These are phyloP conservation scores for Colletotrichum aenigma DNA, from an alignment of 2,329 filamentous ascomycete species.

Conservation along the genomic window DNA sequence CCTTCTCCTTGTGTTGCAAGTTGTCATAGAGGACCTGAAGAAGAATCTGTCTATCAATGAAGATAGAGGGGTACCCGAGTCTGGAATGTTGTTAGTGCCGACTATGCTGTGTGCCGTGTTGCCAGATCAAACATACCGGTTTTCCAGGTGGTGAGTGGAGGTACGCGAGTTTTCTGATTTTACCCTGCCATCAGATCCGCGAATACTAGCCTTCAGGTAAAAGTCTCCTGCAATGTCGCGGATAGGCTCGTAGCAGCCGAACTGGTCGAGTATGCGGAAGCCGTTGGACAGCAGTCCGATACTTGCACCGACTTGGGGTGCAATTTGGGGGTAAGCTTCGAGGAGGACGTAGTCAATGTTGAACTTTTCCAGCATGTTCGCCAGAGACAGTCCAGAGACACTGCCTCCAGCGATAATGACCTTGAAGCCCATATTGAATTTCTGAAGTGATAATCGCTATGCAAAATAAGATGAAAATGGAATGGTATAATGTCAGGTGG, in stretches of 20 bases:
- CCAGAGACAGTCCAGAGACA: conserved; percentile 44
- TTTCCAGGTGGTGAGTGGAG: not conserved
- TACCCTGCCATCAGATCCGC: conserved; percentile 14
- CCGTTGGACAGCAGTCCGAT: conserved; percentile 49
- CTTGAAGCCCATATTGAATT: conserved; percentile 27
- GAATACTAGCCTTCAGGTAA: not conserved
- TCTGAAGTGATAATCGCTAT: not conserved
- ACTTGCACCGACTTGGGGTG: conserved; percentile 50
- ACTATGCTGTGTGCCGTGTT: fast-evolving
- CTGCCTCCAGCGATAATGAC: conserved; percentile 54
- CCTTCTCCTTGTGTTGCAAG: conserved; percentile 29
- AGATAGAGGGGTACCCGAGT: conserved; percentile 32
- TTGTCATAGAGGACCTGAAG: conserved; percentile 37
- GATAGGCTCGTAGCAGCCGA: conserved; percentile 36
- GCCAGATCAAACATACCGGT: not conserved
- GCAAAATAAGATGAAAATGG: not conserved
- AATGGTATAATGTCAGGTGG: not conserved
- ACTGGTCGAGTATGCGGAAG: conserved; percentile 51
- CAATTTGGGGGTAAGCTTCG: conserved; percentile 44
- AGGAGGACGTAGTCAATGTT: conserved; percentile 54
- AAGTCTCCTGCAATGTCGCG: conserved; percentile 23
- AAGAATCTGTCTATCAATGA: conserved; percentile 40
- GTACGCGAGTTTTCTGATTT: conserved; percentile 5
- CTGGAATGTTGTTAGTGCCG: not conserved
- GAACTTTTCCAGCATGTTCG: conserved; percentile 43